Evolutionary conservation across 2,329 filamentous ascomycete species (phyloP), one percentile per base, ranked within the genome.

Genomic region (Aureobasidium musti): DNA sequence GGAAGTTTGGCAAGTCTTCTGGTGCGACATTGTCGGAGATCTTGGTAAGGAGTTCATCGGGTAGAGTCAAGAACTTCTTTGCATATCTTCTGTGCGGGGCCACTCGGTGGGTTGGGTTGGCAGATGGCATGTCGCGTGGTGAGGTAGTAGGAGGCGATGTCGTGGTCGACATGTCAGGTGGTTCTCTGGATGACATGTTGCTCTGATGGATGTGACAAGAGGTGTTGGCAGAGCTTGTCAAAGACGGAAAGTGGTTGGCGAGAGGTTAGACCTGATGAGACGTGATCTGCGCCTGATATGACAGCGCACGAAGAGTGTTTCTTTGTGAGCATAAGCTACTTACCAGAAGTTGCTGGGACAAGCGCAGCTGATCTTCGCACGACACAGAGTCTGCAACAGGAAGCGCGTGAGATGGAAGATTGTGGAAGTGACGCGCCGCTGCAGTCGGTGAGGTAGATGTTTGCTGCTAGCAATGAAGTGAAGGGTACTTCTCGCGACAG

Each of bases 1-100:
- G 54, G 17, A 59, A 59, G 19, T 59, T 59, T n/a, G 54, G 54
- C 26, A 59, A 6, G 4, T 56, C 53, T 10, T 41, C 35, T 17
- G 35, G 23, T 17, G 33, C 35, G 14, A 59, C 19, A 1, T n/a
- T 4, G 11, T 23, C 39, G 33, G 57, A 47, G n/a, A 59, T 43
- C 5, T 30, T 59, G 7, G 3, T 17, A 23, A 59, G 56, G 28
- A 59, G 56, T 28, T 59, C 56, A 7, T 43, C 26, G 2, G 56
- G 56, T 1, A 59, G 39, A 14, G 54, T 59, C 23, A 59, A 26
- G 39, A 59, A 43, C 26, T 59, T 45, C 17, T 33, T 59, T 7
- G 56, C 56, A 10, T 23, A 43, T 21, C 19, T 59, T 17, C 56
- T 43, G 56, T 59, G 37, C 23, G 56, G 56, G 1, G 56, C 23